Percentiles rank a stretch among this genome's conserved stretches.
These are phyloP conservation scores for Trichoderma atroviride DNA, from an alignment of 2,329 filamentous ascomycete species.

Conservation along the genomic window DNA sequence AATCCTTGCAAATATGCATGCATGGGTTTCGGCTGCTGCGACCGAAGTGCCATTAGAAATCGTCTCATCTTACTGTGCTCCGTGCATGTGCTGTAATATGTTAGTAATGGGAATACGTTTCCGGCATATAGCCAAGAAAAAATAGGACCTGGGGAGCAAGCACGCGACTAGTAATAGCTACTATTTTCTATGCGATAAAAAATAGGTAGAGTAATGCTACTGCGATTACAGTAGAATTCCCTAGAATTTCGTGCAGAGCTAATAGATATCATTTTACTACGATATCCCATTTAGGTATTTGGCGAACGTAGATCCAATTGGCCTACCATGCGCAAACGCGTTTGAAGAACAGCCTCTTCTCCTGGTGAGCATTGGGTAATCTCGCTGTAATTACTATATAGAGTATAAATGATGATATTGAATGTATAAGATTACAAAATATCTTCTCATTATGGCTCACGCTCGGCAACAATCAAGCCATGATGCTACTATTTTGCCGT, in stretches of 20 bases:
- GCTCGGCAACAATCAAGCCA: background rate
- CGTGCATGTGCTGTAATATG: background rate
- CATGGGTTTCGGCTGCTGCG: background rate
- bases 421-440: background rate
- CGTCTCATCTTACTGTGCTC: background rate
- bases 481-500: background rate
- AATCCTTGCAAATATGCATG: background rate
- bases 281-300: background rate
- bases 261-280: background rate
- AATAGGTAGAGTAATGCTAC: background rate
- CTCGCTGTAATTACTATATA: background rate
- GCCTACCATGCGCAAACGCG: background rate
- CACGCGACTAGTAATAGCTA: background rate
- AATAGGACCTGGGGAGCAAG: background rate
- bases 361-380: background rate
- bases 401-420: background rate
- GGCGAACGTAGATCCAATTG: background rate
- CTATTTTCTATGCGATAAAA: background rate
- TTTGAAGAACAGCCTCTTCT: background rate
- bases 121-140: background rate
- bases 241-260: background rate
- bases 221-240: too few species aligned
- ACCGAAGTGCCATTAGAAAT: background rate
- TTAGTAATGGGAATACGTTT: background rate
- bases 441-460: background rate